A percentile compares a stretch with the other conserved stretches of the same genome.
Evolutionary conservation across 345 rosid species (phyloP).

Genomic region (Moricandia arvensis): DNA sequence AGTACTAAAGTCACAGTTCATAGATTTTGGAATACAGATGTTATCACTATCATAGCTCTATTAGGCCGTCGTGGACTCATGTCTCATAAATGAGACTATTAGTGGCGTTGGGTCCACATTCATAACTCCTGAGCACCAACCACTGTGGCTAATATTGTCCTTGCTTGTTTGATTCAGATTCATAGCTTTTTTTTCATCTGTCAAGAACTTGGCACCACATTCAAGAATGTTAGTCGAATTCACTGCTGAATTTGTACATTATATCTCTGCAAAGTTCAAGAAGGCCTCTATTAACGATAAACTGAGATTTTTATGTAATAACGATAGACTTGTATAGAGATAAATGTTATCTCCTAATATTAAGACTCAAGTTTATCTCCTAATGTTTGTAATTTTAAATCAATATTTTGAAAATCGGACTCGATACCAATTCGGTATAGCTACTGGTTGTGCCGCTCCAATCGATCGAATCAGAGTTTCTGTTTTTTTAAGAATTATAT

Average conservation of each 20-base stretch:
- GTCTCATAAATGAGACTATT: neutral
- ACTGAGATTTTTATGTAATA: too few relatives aligned
- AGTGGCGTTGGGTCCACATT: neutral
- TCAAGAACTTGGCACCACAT: conserved; percentile 1
- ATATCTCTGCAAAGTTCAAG: neutral
- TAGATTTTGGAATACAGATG: neutral
- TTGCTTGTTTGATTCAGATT: neutral
- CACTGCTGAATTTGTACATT: neutral
- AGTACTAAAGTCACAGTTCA: neutral
- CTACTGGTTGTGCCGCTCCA: too few relatives aligned
- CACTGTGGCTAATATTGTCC: neutral
- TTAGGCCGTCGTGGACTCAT: neutral
- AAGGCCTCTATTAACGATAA: neutral
- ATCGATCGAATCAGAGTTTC: too few relatives aligned
- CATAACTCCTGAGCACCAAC: neutral
- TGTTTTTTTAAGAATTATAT: too few relatives aligned
- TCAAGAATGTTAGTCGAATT: neutral
- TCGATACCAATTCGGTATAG: too few relatives aligned
- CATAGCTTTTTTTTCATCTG: neutral
- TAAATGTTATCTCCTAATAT: too few relatives aligned
- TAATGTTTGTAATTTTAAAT: too few relatives aligned
- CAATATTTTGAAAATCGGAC: too few relatives aligned
- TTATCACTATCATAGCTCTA: neutral
- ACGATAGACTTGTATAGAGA: too few relatives aligned
- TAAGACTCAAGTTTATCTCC: too few relatives aligned